Evolutionary conservation across 306 rosid species (phyloP).

Genomic region (Casuarina equisetifolia): DNA sequence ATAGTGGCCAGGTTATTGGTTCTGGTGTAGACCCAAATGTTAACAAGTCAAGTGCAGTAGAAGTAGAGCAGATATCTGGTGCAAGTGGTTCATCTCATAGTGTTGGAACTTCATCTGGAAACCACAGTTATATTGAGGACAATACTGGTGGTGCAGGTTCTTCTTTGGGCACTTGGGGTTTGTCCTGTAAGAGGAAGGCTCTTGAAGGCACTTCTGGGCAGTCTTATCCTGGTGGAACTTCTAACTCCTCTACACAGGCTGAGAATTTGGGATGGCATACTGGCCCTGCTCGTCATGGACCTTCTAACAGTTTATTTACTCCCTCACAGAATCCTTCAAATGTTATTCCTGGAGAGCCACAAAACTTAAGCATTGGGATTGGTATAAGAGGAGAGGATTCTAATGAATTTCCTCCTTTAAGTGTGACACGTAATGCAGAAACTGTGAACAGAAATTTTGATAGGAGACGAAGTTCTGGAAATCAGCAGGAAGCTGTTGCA

Average conservation of each 20-base stretch:
- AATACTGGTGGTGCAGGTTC: slow-evolving; percentile 48
- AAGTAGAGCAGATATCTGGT: slow-evolving; percentile 42
- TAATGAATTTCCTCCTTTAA: slow-evolving; percentile 50
- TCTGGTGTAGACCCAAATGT: slow-evolving; percentile 38
- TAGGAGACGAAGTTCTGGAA: slow-evolving; percentile 41
- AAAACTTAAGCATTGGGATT: slow-evolving; percentile 46
- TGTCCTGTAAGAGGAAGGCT: slow-evolving; percentile 83
- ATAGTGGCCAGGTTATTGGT: slow-evolving; percentile 50
- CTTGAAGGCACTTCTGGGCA: slow-evolving; percentile 74
- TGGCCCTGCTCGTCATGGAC: slow-evolving; percentile 38
- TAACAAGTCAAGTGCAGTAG: slow-evolving; percentile 42
- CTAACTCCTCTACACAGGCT: slow-evolving; percentile 53
- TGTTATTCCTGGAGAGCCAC: slow-evolving; percentile 47
- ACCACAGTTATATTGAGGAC: slow-evolving; percentile 52
- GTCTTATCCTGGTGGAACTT: slow-evolving; percentile 57
- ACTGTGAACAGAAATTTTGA: slow-evolving; percentile 42
- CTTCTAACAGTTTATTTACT: slow-evolving; percentile 48
- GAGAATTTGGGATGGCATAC: slow-evolving; percentile 51
- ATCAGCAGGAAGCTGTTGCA: slow-evolving; percentile 56
- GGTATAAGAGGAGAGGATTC: slow-evolving; percentile 43
- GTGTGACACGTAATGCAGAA: slow-evolving; percentile 43
- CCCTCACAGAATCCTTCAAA: slow-evolving; percentile 42
- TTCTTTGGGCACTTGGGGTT: slow-evolving; percentile 69
- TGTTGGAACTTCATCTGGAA: slow-evolving; percentile 59
- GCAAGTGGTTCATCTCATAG: slow-evolving; percentile 44